These are phyloP conservation scores for Cladosporium sp. DNA, from an alignment of 2,329 filamentous ascomycete genomes.

Conservation along the genomic window DNA sequence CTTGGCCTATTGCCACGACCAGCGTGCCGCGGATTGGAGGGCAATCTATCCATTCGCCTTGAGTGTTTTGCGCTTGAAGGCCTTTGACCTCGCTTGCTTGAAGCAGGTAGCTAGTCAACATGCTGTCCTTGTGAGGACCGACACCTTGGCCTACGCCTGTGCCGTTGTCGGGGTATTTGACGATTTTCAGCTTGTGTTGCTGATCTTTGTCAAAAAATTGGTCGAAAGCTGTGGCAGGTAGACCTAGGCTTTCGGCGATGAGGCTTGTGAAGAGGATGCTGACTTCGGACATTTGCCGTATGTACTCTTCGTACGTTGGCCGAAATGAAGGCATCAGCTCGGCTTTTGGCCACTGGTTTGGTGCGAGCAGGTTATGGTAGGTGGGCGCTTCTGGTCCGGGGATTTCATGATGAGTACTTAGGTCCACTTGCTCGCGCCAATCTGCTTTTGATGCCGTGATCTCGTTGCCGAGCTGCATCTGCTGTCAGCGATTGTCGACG, in stretches of 20 bases:
- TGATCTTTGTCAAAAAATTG: slow-evolving; percentile 71
- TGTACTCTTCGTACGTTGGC: slow-evolving; percentile 71
- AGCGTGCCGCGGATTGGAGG: slow-evolving; percentile 74
- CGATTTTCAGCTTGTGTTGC: slow-evolving; percentile 88
- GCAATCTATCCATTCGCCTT: slow-evolving; percentile 79
- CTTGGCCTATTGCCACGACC: slow-evolving; percentile 86
- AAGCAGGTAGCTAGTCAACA: slow-evolving; percentile 79
- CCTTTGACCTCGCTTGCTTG: slow-evolving; percentile 77
- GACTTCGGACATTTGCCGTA: slow-evolving; percentile 71
- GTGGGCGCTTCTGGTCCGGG: slow-evolving; percentile 64
- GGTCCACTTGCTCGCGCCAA: slow-evolving; percentile 83
- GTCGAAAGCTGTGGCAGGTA: slow-evolving; percentile 69
- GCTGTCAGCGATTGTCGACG: background rate
- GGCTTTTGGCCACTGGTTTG: slow-evolving; percentile 74
- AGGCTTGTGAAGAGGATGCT: slow-evolving; percentile 75
- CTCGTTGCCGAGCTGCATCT: slow-evolving; percentile 54
- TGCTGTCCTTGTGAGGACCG: slow-evolving; percentile 81
- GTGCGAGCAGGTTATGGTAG: slow-evolving; percentile 76
- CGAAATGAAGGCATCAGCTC: slow-evolving; percentile 67
- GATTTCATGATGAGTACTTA: slow-evolving; percentile 74
- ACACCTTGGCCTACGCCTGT: slow-evolving; percentile 64
- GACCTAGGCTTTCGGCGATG: slow-evolving; percentile 79
- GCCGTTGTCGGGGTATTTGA: slow-evolving; percentile 74
- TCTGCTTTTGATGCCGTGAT: slow-evolving; percentile 74
- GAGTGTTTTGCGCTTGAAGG: slow-evolving; percentile 79